These are phyloP conservation scores for Blastobotrys apis DNA, from an alignment of 1,139 yeast species.

Conservation along the genomic window DNA sequence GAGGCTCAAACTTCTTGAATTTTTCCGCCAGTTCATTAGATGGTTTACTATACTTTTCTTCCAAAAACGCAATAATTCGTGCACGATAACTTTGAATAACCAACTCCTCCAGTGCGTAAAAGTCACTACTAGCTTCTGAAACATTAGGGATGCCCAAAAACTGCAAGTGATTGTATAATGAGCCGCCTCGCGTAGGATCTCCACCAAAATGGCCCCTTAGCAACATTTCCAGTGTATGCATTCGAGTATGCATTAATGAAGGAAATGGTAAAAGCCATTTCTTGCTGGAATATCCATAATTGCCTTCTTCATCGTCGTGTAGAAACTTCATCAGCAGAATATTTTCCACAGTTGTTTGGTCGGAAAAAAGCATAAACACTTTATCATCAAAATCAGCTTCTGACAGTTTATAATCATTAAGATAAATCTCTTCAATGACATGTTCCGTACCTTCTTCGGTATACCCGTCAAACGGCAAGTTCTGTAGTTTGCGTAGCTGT, in stretches of 20 bases:
- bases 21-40: neutral
- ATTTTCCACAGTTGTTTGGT: slow-evolving; percentile 11
- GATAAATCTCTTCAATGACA: slow-evolving; percentile 10
- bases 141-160: slow-evolving; percentile 9
- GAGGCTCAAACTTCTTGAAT: neutral
- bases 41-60: slow-evolving; percentile 1
- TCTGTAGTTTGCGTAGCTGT: neutral
- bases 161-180: slow-evolving; percentile 11
- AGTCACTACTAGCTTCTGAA: slow-evolving; percentile 9
- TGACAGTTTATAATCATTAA: slow-evolving; percentile 2
- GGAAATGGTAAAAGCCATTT: slow-evolving; percentile 14
- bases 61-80: slow-evolving; percentile 5
- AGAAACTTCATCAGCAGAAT: slow-evolving; percentile 7
- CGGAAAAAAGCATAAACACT: slow-evolving; percentile 11
- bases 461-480: slow-evolving; percentile 12
- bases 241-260: slow-evolving; percentile 11
- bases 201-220: slow-evolving; percentile 12
- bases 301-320: slow-evolving; percentile 9
- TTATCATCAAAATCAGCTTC: slow-evolving; percentile 9
- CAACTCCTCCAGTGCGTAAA: slow-evolving; percentile 10
- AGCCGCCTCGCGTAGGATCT: slow-evolving; percentile 12
- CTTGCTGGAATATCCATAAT: slow-evolving; percentile 4
- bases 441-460: slow-evolving; percentile 13
- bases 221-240: slow-evolving; percentile 13
- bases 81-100: slow-evolving; percentile 10